Evolutionary conservation across 129 eudicot genomes (phyloP).

Genomic region (Centella asiatica): DNA sequence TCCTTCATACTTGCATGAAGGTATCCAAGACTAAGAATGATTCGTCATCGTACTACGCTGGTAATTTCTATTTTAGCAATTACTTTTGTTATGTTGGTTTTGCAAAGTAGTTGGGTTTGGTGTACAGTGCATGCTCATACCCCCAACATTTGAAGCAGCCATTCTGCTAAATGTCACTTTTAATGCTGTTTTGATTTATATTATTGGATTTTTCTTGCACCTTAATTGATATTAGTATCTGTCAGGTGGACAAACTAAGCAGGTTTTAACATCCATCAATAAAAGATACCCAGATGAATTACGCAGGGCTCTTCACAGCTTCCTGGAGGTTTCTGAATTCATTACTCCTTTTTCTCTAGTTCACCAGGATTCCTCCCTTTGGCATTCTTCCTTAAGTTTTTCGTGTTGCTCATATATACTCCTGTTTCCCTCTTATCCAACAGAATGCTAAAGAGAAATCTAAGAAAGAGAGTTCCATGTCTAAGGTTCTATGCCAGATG

Average conservation of each 20-base stretch:
- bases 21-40: slow-evolving; percentile 35
- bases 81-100: slow-evolving; percentile 6
- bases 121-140: slow-evolving; percentile 2
- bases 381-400: neutral
- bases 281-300: slow-evolving; percentile 52
- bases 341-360: neutral
- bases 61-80: slow-evolving; percentile 18
- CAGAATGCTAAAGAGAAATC: slow-evolving; percentile 44
- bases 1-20: slow-evolving; percentile 42
- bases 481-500: slow-evolving; percentile 53
- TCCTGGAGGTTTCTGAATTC: slow-evolving; percentile 37
- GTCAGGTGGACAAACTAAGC: slow-evolving; percentile 38
- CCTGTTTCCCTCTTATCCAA: slow-evolving; percentile 5
- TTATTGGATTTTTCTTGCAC: slow-evolving; percentile 10
- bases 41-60: slow-evolving; percentile 32
- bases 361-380: neutral
- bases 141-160: neutral
- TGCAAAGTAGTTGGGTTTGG: neutral
- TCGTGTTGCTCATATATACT: neutral
- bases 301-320: slow-evolving; percentile 47
- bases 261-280: slow-evolving; percentile 48
- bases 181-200: neutral
- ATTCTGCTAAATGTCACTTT: neutral
- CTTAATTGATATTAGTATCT: slow-evolving; percentile 1
- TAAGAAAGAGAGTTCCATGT: slow-evolving; percentile 39